Evolutionary conservation across 1,139 yeast species (phyloP), one percentile per base, ranked within the genome.

Genomic region (Meyerozyma elateridarum): DNA sequence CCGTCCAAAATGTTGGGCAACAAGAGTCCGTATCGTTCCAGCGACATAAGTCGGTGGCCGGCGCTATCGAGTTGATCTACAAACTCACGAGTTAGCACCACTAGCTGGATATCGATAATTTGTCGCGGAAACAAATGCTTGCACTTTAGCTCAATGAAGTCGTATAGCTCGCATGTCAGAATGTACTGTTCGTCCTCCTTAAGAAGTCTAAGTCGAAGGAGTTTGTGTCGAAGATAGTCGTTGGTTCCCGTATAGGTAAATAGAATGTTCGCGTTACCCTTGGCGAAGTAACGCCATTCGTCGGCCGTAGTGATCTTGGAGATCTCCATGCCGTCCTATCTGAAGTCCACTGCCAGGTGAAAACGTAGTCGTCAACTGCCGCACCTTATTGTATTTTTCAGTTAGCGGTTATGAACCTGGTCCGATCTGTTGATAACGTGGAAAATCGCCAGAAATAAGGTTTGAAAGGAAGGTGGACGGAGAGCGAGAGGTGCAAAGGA

Each of bases 221-320:
- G 48, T 37, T 63, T 64, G 32, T 56, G 60, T 26, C 53, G 47
- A 24, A 68, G 51, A 36, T 55, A 57, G 36, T 61, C 68, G 37
- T 63, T 57, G 20, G 38, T 36, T 4, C 74, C 74, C 5, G 52
- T 51, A 38, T 68, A 68, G 32, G 57, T 51, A 46, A 66, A 65
- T 19, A 68, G 49, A n/a, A 66, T 61, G 38, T 68, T 68, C 31
- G 74, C 74, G 32, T 59, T 59, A 2, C 74, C 74, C 37, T 63
- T 66, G 20, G 72, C 70, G 39, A 64, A 65, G 46, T 60, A 67
- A 16, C 45, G 44, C 74, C 74, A 68, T 25, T 68, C 73, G 12
- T 39, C 36, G 3, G 72, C 65, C 17, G 52, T 39, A n/a, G 72
- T 63, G 31, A 61, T 49, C 41, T 64, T 63, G 22, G 64, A 59